Evolutionary conservation across 2,329 filamentous ascomycete genomes (phyloP).

Genomic region (Akanthomyces dipterigenus): DNA sequence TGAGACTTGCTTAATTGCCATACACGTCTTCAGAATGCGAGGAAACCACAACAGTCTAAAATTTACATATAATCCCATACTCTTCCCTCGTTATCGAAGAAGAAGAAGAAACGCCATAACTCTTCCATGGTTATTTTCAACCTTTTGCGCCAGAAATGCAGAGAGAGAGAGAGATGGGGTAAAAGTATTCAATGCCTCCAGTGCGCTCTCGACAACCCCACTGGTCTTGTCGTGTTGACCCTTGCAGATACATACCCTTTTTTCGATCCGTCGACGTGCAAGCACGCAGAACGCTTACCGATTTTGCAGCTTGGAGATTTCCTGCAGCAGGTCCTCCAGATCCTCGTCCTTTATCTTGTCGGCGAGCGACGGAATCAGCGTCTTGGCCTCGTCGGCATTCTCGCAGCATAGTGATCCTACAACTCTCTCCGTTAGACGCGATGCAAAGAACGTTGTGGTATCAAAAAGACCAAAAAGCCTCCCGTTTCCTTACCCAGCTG

Average conservation of each 20-base stretch:
- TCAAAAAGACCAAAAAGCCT: no score
- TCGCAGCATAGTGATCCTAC: constrained; percentile 90
- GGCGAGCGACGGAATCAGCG: constrained; percentile 79
- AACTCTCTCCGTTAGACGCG: constrained; percentile 3
- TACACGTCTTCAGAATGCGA: not conserved
- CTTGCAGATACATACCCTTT: not conserved
- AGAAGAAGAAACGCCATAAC: constrained; percentile 14
- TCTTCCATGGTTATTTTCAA: constrained; percentile 18
- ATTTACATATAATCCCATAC: not conserved
- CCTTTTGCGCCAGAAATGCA: constrained; percentile 26
- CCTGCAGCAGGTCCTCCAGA: constrained; percentile 78
- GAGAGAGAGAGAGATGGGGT: constrained; percentile 12
- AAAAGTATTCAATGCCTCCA: constrained; percentile 3
- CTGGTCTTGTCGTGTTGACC: constrained; percentile 4
- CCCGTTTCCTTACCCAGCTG: constrained; percentile 83
- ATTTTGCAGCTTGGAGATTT: constrained; percentile 72
- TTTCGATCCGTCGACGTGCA: no score
- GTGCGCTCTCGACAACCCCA: constrained; percentile 6
- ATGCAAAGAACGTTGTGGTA: no score
- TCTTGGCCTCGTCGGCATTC: constrained; percentile 90
- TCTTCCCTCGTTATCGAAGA: constrained; percentile 6
- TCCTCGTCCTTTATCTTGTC: constrained; percentile 90
- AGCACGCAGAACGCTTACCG: constrained; percentile 17
- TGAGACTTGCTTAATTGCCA: no score
- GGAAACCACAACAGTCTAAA: not conserved